Evolutionary conservation across 352 stramenopile species (phyloP), one percentile per base, ranked within the genome.

Genomic region (Phytopythium vexans): DNA sequence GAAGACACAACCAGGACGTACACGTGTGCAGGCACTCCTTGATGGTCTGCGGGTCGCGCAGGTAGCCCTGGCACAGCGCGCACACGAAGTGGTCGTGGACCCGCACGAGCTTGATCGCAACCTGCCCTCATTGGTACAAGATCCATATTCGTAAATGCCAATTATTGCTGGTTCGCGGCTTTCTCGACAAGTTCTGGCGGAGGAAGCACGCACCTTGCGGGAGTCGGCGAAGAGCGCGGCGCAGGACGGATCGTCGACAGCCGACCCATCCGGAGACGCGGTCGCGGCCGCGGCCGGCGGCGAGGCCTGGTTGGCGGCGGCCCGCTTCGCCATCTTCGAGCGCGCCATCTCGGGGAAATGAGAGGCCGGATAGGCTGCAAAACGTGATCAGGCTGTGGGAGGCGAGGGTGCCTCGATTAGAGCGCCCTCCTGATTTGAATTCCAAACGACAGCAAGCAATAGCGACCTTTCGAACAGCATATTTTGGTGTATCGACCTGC

Each of bases 1-100:
- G 27, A 59, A 35, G n/a, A 32, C 2, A 27, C 21, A 27, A 2
- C 21, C 27, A 42, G 5, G 15, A 59, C 74, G 54, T 70, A 91
- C 81, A 94, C 1, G 83, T 89, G 52, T 92, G 78, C 27, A 88
- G 62, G 56, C 83, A 94, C 62, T 94, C 83, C 41, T 85, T 82
- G 42, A 90, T 77, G 45, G 77, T 87, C 44, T 88, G 81, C 0
- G 83, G 72, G 42, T 90, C 77, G 12, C 69, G 65, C 15, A 89
- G 64, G 56, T 92, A 92, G 10, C 83, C 83, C 9, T 72, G 58
- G 62, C 83, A 94, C 12, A 94, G 42, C 38, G 56, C 68, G 58
- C 81, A 94, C 43, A 77, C 63, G 46, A 88, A 78, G 40, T 85
- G 78, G 36, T 73, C 54, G 49, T 82, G 82, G 33, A 86, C 67